Evolutionary conservation across 1,139 yeast genomes (phyloP).

Genomic region (Yarrowia galli): DNA sequence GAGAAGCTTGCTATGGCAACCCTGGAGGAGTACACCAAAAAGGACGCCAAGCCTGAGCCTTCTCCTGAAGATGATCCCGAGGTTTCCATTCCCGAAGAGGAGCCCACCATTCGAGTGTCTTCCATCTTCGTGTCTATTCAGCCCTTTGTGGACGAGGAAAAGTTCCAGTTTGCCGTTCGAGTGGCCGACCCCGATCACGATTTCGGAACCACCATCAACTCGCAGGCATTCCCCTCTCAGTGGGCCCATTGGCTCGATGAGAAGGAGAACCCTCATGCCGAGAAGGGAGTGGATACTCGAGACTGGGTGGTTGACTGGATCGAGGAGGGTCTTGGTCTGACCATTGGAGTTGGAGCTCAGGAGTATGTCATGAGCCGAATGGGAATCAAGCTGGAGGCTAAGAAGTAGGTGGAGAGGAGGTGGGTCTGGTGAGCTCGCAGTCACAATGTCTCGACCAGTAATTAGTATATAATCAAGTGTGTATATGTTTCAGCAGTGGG

Average conservation of each 20-base stretch:
- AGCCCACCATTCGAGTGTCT: conserved; percentile 55
- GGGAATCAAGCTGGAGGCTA: conserved; percentile 57
- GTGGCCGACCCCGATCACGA: conserved; percentile 81
- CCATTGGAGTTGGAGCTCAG: conserved; percentile 88
- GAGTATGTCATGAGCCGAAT: conserved; percentile 88
- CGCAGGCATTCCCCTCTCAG: conserved; percentile 87
- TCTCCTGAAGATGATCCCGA: conserved; percentile 43
- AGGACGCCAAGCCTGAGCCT: conserved; percentile 46
- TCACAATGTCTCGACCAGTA: not conserved
- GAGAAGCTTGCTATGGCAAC: conserved; percentile 88
- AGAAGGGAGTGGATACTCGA: conserved; percentile 76
- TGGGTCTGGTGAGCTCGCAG: not conserved
- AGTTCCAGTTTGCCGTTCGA: conserved; percentile 71
- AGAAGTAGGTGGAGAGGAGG: not conserved
- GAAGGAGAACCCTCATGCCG: conserved; percentile 46
- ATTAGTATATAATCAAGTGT: conserved; percentile 4
- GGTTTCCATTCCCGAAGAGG: conserved; percentile 40
- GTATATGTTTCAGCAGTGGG: not conserved
- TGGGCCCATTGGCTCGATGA: conserved; percentile 87
- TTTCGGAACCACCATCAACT: conserved; percentile 72
- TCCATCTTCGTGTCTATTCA: conserved; percentile 82
- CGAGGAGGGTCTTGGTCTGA: conserved; percentile 76
- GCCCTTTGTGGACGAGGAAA: conserved; percentile 57
- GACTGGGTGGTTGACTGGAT: conserved; percentile 98
- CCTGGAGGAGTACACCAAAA: conserved; percentile 66